phyloP scores from a whole-genome alignment of 2,329 filamentous ascomycete species.

The Diaporthe destruens region DNA sequence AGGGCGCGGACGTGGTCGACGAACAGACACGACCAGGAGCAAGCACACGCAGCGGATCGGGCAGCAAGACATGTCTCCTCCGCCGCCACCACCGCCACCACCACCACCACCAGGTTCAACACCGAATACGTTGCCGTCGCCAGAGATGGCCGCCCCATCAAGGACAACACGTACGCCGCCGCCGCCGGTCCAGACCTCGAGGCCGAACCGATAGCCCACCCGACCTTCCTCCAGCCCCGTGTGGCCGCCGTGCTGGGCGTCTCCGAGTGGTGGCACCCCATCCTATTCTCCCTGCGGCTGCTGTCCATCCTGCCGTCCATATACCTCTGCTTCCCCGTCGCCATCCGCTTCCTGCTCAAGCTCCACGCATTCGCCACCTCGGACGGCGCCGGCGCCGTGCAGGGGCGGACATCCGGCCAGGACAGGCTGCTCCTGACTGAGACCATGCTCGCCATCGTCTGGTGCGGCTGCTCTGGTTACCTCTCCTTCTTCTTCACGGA shows the following conservation, averaged over 20 bases:
- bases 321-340: slow-evolving; percentile 78
- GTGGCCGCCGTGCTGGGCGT: slow-evolving; percentile 84
- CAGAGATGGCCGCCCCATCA: slow-evolving; percentile 14
- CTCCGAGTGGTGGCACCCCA: slow-evolving; percentile 78
- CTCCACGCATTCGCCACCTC: slow-evolving; percentile 61
- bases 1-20: slow-evolving; percentile 42
- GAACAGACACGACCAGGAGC: slow-evolving; percentile 36
- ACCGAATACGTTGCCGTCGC: slow-evolving; percentile 18
- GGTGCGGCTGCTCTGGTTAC: slow-evolving; percentile 83
- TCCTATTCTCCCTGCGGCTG: slow-evolving; percentile 79
- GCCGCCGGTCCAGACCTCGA: neutral
- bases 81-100: slow-evolving; percentile 13
- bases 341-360: slow-evolving; percentile 76
- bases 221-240: slow-evolving; percentile 76
- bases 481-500: slow-evolving; percentile 87
- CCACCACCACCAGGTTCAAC: slow-evolving; percentile 22
- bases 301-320: slow-evolving; percentile 77
- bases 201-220: slow-evolving; percentile 44
- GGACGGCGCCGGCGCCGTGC: slow-evolving; percentile 45
- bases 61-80: slow-evolving; percentile 22
- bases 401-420: slow-evolving; percentile 54
- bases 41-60: slow-evolving; percentile 3
- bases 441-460: slow-evolving; percentile 78
- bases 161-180: slow-evolving; percentile 16
- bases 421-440: slow-evolving; percentile 72